Conservation (phyloP, 352 stramenopile species). For the Achlya hypogyna region DNA sequence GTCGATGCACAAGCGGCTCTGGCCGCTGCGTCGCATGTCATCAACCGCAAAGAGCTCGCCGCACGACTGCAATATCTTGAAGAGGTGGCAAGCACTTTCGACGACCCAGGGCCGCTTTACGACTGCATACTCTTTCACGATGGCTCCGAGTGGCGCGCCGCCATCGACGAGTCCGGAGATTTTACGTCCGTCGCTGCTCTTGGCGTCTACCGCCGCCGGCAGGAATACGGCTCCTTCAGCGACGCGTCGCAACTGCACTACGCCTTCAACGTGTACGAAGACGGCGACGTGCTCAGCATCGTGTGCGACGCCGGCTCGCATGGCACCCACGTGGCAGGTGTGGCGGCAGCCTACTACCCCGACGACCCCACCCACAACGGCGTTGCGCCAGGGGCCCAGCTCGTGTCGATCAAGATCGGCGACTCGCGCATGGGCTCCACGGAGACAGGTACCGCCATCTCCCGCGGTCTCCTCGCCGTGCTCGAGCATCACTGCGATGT, state of each 20-base stretch:
- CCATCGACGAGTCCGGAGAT: slow-evolving; percentile 82
- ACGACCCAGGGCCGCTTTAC: slow-evolving; percentile 88
- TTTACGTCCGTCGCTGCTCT: slow-evolving; percentile 52
- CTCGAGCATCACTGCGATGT: slow-evolving; percentile 84
- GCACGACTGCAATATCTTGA: slow-evolving; percentile 57
- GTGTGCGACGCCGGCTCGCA: slow-evolving; percentile 90
- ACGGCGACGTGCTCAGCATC: slow-evolving; percentile 88
- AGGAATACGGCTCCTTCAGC: slow-evolving; percentile 80
- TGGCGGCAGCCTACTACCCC: slow-evolving; percentile 84
- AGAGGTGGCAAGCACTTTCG: slow-evolving; percentile 57
- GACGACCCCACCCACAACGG: slow-evolving; percentile 84
- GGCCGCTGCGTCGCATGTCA: background rate
- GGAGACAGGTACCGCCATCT: slow-evolving; percentile 89
- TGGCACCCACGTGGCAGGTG: slow-evolving; percentile 93
- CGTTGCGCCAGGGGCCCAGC: slow-evolving; percentile 89
- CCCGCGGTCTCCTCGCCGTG: slow-evolving; percentile 87
- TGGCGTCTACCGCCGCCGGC: slow-evolving; percentile 64
- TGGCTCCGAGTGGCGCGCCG: slow-evolving; percentile 57
- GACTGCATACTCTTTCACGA: slow-evolving; percentile 90
- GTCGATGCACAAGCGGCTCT: slow-evolving; percentile 56
- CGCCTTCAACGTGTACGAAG: slow-evolving; percentile 91
- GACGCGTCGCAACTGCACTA: slow-evolving; percentile 90
- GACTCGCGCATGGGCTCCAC: slow-evolving; percentile 87
- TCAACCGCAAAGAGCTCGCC: slow-evolving; percentile 80
- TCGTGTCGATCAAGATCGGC: slow-evolving; percentile 94